Evolutionary conservation across 441 rosid species (phyloP).

Genomic region (Populus trichocarpa): DNA sequence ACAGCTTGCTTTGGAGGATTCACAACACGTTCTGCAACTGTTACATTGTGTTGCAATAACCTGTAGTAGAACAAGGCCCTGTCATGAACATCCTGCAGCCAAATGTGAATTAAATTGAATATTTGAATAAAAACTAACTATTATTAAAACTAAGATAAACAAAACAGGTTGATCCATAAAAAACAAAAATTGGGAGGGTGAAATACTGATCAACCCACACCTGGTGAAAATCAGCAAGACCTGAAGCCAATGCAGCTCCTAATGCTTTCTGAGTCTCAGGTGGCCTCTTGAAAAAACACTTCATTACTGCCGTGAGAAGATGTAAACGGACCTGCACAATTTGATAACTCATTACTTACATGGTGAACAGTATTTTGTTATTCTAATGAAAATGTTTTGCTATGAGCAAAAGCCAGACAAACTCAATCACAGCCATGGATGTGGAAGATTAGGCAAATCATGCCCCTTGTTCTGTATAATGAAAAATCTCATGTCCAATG

Average conservation of each 20-base stretch:
- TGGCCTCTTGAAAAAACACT: constrained; percentile 93
- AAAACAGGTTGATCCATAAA: neutral
- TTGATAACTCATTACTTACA: constrained; percentile 21
- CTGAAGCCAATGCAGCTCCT: constrained; percentile 89
- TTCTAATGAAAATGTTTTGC: neutral
- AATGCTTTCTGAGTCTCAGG: constrained; percentile 94
- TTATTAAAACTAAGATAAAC: neutral
- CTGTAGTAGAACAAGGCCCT: constrained; percentile 97
- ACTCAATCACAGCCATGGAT: neutral
- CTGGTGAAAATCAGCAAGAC: constrained; percentile 91
- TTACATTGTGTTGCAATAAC: constrained; percentile 68
- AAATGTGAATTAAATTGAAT: constrained; percentile 20
- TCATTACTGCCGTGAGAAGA: constrained; percentile 92
- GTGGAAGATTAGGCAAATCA: neutral
- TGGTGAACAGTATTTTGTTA: neutral
- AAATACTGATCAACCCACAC: constrained; percentile 31
- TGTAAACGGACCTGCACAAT: constrained; percentile 82
- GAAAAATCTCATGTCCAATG: neutral
- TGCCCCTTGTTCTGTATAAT: neutral
- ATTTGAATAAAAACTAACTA: constrained; percentile 6
- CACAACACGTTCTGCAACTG: constrained; percentile 77
- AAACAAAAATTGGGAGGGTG: neutral
- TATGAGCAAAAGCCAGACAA: neutral
- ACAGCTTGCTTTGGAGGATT: constrained; percentile 99
- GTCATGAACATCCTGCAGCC: constrained; percentile 95